Percentiles rank a stretch among this genome's conserved stretches.
Evolutionary conservation across 148 eudicot species (phyloP).

Genomic region (Gaultheria prostrata): DNA sequence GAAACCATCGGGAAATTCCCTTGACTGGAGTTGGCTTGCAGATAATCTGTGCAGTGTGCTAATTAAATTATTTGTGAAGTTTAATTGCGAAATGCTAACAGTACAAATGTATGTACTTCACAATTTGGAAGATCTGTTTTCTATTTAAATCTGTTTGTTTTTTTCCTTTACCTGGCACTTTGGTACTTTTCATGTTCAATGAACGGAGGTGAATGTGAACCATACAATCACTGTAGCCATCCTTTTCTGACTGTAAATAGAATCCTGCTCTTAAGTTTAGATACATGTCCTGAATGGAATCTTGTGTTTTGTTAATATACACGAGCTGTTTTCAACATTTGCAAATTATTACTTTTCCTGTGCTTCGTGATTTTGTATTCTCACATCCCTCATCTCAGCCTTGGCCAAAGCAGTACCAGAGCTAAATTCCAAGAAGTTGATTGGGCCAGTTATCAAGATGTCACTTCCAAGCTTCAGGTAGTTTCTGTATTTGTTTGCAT

Average conservation of each 20-base stretch:
- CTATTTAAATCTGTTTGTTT: not conserved
- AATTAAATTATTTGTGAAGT: slow-evolving; percentile 1
- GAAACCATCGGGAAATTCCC: not conserved
- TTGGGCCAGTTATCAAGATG: slow-evolving; percentile 67
- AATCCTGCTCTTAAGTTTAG: slow-evolving; percentile 7
- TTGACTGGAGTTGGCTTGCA: not conserved
- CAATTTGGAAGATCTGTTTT: not conserved
- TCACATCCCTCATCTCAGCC: not conserved
- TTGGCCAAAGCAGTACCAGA: slow-evolving; percentile 30
- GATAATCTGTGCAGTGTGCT: not conserved
- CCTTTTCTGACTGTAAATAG: not conserved
- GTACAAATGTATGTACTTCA: not conserved
- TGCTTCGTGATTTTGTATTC: slow-evolving; percentile 8
- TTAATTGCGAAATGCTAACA: not conserved
- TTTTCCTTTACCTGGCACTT: not conserved
- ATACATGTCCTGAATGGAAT: not conserved
- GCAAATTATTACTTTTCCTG: not conserved
- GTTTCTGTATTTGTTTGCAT: not conserved
- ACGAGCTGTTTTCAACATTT: not conserved
- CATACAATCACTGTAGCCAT: not conserved
- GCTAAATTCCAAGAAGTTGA: slow-evolving; percentile 42
- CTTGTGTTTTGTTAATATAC: not conserved
- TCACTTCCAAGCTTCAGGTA: slow-evolving; percentile 94
- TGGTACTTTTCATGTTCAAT: not conserved
- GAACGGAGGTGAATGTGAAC: not conserved